A percentile compares a stretch with the other conserved stretches of the same genome.
Conservation (phyloP, 202 grass and related monocot species). For the Saccharum hybrid region DNA sequence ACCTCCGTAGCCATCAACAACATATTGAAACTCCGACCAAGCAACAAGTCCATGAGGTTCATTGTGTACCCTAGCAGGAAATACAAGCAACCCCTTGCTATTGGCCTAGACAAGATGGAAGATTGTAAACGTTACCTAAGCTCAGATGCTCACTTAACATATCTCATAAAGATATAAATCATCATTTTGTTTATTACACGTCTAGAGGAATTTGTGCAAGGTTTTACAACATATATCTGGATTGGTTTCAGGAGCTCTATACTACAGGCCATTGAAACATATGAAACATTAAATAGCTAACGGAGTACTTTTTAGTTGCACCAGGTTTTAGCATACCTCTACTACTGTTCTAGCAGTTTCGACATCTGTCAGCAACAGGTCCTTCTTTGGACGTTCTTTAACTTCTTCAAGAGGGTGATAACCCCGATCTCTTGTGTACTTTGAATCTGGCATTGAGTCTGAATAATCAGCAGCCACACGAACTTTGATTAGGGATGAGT, state of each 20-base stretch:
- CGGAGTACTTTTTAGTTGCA: slow-evolving; percentile 20
- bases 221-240: slow-evolving; percentile 22
- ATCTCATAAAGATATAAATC: slow-evolving; percentile 15
- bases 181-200: slow-evolving; percentile 16
- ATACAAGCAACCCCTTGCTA: slow-evolving; percentile 82
- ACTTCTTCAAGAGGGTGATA: slow-evolving; percentile 99
- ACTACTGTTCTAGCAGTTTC: slow-evolving; percentile 89
- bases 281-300: slow-evolving; percentile 26
- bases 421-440: slow-evolving; percentile 58
- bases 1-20: slow-evolving; percentile 95
- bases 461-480: slow-evolving; percentile 93
- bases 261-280: background rate
- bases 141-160: background rate
- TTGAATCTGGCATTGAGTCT: slow-evolving; percentile 84
- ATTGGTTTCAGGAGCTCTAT: background rate
- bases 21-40: slow-evolving; percentile 89
- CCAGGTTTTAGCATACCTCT: slow-evolving; percentile 76
- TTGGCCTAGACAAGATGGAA: slow-evolving; percentile 70
- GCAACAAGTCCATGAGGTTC: slow-evolving; percentile 80
- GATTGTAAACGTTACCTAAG: slow-evolving; percentile 23
- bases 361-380: slow-evolving; percentile 78
- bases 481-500: slow-evolving; percentile 63
- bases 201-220: slow-evolving; percentile 2
- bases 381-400: slow-evolving; percentile 76
- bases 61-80: slow-evolving; percentile 90